Percentiles rank a stretch among this genome's conserved stretches.
Conservation (phyloP, 2,329 filamentous ascomycete genomes). For the Pyrenophora seminiperda region DNA sequence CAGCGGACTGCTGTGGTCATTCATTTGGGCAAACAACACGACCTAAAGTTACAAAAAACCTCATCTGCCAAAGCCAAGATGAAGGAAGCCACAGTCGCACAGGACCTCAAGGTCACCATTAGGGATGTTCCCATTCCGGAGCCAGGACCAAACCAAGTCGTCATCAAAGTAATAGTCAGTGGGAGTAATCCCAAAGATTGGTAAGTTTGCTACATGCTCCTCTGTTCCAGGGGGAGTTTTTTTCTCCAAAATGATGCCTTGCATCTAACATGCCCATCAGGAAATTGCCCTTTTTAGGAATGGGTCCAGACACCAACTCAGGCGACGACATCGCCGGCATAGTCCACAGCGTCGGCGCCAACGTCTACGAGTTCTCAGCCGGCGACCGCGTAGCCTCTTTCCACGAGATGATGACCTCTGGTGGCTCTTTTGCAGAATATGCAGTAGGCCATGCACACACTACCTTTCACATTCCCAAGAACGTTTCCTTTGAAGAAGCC, state of each 20-base stretch:
- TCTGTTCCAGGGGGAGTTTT: too few species aligned
- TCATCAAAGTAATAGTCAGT: conserved; percentile 48
- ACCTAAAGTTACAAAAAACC: not conserved
- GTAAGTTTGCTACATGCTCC: conserved; percentile 38
- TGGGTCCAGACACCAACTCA: conserved; percentile 47
- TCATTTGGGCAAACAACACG: not conserved
- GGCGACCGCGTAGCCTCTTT: conserved; percentile 64
- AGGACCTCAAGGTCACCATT: conserved; percentile 44
- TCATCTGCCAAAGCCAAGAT: conserved; percentile 29
- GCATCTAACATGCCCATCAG: conserved; percentile 12
- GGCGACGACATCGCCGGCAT: conserved; percentile 63
- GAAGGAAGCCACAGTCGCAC: conserved; percentile 50
- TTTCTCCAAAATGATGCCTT: not conserved
- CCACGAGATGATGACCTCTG: conserved; percentile 57
- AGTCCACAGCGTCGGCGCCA: conserved; percentile 60
- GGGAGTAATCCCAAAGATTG: conserved; percentile 58
- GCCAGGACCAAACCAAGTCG: conserved; percentile 41
- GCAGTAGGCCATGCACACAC: conserved; percentile 61
- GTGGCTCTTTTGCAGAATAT: conserved; percentile 67
- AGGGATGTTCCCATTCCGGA: conserved; percentile 43
- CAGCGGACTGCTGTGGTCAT: too few species aligned
- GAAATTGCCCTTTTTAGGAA: conserved; percentile 31
- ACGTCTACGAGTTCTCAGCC: conserved; percentile 62
- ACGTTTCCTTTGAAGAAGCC: conserved; percentile 58
- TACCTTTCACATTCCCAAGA: conserved; percentile 60